These are phyloP conservation scores for Arthrobotrys conoides DNA, from an alignment of 2,329 filamentous ascomycete species.

Conservation along the genomic window DNA sequence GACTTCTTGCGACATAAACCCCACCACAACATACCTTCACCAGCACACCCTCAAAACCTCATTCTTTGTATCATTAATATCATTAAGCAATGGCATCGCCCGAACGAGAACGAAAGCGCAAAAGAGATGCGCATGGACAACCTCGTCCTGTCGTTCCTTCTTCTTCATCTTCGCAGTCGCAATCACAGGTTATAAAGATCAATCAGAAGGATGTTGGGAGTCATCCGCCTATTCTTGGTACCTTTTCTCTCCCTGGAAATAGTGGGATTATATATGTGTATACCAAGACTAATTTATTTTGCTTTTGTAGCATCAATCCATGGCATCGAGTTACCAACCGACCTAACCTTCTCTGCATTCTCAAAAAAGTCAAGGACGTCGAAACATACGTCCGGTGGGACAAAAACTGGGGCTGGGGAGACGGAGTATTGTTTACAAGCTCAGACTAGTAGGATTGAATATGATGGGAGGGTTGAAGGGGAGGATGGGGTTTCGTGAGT, in stretches of 20 bases:
- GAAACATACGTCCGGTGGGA: conserved; percentile 29
- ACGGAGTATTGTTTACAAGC: conserved; percentile 68
- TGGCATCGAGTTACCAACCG: conserved; percentile 41
- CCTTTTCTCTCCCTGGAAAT: too few relatives aligned
- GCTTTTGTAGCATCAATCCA: conserved; percentile 37
- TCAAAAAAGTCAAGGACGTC: conserved; percentile 33
- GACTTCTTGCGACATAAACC: too few relatives aligned
- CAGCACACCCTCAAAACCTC: neutral
- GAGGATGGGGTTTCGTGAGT: conserved; percentile 70
- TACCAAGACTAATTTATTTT: neutral
- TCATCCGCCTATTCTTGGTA: conserved; percentile 55
- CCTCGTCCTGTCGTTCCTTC: conserved; percentile 30
- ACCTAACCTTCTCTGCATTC: conserved; percentile 51
- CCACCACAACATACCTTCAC: neutral
- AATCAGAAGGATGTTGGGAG: conserved; percentile 13
- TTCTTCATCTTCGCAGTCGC: neutral
- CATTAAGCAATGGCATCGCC: conserved; percentile 44
- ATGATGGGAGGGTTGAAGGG: conserved; percentile 68
- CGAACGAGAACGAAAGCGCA: conserved; percentile 55
- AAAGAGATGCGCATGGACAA: conserved; percentile 52
- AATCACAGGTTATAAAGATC: conserved; percentile 43
- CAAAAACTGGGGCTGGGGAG: conserved; percentile 11
- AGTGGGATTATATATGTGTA: neutral
- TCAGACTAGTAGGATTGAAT: conserved; percentile 66
- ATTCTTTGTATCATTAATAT: neutral